Evolutionary conservation across 805 yeast species (phyloP).

Genomic region (Starmera quercuum): DNA sequence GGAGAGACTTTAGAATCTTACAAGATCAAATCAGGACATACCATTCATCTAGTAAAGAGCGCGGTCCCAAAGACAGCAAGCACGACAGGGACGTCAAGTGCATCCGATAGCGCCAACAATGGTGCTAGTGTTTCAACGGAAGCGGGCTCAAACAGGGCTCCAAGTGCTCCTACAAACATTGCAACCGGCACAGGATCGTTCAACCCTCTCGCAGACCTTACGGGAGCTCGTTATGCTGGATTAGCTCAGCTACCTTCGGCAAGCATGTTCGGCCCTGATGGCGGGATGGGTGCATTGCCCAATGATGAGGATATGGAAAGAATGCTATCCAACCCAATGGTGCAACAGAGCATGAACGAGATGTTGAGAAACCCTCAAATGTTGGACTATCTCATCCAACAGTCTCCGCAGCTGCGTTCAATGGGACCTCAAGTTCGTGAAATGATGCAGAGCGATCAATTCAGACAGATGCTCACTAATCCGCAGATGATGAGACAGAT

Average conservation of each 20-base stretch:
- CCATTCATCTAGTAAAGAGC: conserved; percentile 84
- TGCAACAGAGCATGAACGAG: conserved; percentile 75
- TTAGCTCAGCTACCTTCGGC: conserved; percentile 81
- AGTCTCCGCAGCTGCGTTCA: conserved; percentile 74
- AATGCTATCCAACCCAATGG: conserved; percentile 75
- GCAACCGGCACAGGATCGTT: conserved; percentile 85
- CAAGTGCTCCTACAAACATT: conserved; percentile 61
- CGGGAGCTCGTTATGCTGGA: conserved; percentile 96
- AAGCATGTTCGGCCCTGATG: conserved; percentile 89
- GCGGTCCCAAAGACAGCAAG: conserved; percentile 40
- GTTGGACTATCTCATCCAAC: conserved; percentile 73
- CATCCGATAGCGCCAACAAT: conserved; percentile 8
- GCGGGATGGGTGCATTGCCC: conserved; percentile 63
- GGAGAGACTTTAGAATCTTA: conserved; percentile 65
- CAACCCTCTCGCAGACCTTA: conserved; percentile 85
- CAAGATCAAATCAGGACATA: conserved; percentile 79
- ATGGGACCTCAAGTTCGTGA: conserved; percentile 89
- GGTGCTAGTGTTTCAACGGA: conserved; percentile 20
- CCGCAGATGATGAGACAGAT: conserved; percentile 81
- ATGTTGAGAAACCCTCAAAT: conserved; percentile 84
- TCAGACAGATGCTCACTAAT: conserved; percentile 72
- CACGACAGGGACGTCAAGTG: conserved; percentile 12
- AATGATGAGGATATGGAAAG: conserved; percentile 66
- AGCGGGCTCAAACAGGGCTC: conserved; percentile 15
- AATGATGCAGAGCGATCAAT: conserved; percentile 75